Evolutionary conservation across 192 early-diverging fungal genomes (phyloP).

Genomic region (Dissophora ornata): DNA sequence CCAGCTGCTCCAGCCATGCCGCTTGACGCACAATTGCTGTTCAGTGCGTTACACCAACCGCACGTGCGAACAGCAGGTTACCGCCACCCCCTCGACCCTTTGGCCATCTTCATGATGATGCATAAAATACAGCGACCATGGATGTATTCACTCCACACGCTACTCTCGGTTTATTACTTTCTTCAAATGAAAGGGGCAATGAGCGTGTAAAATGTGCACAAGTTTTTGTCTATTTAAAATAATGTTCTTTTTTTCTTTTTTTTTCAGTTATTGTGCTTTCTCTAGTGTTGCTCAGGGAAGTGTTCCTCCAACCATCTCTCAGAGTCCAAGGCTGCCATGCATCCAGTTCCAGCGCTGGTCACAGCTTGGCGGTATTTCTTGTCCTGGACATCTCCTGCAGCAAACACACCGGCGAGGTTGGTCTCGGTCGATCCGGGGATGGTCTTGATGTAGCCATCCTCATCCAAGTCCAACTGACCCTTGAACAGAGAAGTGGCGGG

Average conservation of each 20-base stretch:
- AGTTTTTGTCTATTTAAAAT: conserved; percentile 36
- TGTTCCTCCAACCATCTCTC: conserved; percentile 94
- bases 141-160: no score
- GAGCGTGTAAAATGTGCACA: no score
- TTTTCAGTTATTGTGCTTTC: not conserved
- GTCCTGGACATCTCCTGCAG: conserved; percentile 98
- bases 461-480: conserved; percentile 85
- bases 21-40: no score
- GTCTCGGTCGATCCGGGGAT: conserved; percentile 85
- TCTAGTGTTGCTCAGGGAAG: conserved; percentile 47
- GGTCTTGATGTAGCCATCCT: conserved; percentile 89
- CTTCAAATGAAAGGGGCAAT: no score
- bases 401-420: conserved; percentile 93
- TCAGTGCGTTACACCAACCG: no score
- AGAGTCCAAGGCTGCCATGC: conserved; percentile 97
- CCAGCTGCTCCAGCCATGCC: no score
- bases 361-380: conserved; percentile 96
- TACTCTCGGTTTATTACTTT: no score
- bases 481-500: conserved; percentile 85
- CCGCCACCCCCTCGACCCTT: no score
- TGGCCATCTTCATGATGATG: no score
- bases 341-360: conserved; percentile 96
- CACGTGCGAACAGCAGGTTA: no score
- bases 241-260: no score
- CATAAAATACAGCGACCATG: no score